Evolutionary conservation across 805 yeast species (phyloP).

Genomic region (Lachancea waltii): DNA sequence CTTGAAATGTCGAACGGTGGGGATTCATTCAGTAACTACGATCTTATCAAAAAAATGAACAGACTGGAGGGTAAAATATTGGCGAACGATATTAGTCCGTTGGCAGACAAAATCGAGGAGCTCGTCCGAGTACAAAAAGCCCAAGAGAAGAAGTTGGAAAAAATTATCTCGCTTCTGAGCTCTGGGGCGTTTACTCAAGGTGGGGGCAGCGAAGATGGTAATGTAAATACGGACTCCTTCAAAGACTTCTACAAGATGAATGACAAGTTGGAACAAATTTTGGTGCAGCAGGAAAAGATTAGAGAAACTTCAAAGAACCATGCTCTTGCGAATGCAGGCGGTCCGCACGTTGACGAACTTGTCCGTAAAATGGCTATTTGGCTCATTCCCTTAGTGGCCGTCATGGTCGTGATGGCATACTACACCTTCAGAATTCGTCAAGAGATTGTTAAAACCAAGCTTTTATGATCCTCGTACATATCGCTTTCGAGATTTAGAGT

Average conservation of each 20-base stretch:
- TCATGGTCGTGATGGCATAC: conserved; percentile 31
- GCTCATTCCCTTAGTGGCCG: conserved; percentile 26
- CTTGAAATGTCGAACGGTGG: conserved; percentile 17
- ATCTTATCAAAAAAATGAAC: conserved; percentile 27
- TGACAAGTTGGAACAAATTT: conserved; percentile 26
- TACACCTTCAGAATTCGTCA: conserved; percentile 32
- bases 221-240: conserved; percentile 13
- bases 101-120: conserved; percentile 23
- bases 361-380: conserved; percentile 25
- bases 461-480: conserved; percentile 15
- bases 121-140: conserved; percentile 21
- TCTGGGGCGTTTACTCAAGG: conserved; percentile 5
- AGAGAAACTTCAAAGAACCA: conserved; percentile 21
- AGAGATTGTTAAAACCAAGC: conserved; percentile 32
- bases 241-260: conserved; percentile 26
- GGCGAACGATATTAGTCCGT: conserved; percentile 28
- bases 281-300: conserved; percentile 28
- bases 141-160: conserved; percentile 19
- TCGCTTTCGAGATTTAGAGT: not conserved
- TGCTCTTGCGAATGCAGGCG: conserved; percentile 10
- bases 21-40: conserved; percentile 21
- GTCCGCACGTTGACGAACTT: conserved; percentile 31
- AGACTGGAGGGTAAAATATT: conserved; percentile 32
- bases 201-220: conserved; percentile 7
- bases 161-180: conserved; percentile 13